phyloP scores from a whole-genome alignment of 2,329 filamentous ascomycete species.

The Fusarium nelsonii region DNA sequence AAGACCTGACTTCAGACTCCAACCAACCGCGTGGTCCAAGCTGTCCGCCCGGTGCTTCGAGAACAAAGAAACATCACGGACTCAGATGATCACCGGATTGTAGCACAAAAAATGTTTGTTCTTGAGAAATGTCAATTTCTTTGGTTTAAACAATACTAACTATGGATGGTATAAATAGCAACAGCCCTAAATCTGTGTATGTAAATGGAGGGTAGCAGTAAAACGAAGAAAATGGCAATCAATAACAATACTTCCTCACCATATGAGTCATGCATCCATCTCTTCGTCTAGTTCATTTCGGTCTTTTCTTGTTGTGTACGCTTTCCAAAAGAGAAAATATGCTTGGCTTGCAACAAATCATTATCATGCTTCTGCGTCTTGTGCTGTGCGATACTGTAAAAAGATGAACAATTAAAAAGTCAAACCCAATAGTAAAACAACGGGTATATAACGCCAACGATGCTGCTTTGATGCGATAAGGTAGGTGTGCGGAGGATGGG shows the following conservation, averaged over 20 bases:
- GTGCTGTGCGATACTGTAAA: not conserved
- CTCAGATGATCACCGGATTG: not conserved
- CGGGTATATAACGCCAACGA: slow-evolving; percentile 56
- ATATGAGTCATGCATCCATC: slow-evolving; percentile 34
- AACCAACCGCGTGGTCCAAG: not conserved
- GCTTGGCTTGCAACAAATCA: slow-evolving; percentile 38
- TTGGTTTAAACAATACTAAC: slow-evolving; percentile 32
- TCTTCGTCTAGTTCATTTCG: slow-evolving; percentile 42
- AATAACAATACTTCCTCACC: slow-evolving; percentile 32
- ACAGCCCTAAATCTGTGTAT: slow-evolving; percentile 21
- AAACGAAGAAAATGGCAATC: not conserved
- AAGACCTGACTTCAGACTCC: not conserved
- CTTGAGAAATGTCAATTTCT: slow-evolving; percentile 16
- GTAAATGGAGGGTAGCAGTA: slow-evolving; percentile 15
- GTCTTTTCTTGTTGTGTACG: slow-evolving; percentile 38
- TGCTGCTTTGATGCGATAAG: slow-evolving; percentile 47
- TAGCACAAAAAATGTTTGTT: not conserved
- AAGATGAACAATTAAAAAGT: slow-evolving; percentile 8
- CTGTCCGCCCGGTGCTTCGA: not conserved
- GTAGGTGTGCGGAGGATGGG: not conserved
- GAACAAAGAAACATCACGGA: slow-evolving; percentile 18
- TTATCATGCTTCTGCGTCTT: slow-evolving; percentile 34
- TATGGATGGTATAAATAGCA: slow-evolving; percentile 31
- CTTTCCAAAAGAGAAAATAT: slow-evolving; percentile 21
- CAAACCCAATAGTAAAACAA: slow-evolving; percentile 39